Evolutionary conservation across 1,284 basidiomycete genomes (phyloP).

Genomic region (Hymenochaete sp.): DNA sequence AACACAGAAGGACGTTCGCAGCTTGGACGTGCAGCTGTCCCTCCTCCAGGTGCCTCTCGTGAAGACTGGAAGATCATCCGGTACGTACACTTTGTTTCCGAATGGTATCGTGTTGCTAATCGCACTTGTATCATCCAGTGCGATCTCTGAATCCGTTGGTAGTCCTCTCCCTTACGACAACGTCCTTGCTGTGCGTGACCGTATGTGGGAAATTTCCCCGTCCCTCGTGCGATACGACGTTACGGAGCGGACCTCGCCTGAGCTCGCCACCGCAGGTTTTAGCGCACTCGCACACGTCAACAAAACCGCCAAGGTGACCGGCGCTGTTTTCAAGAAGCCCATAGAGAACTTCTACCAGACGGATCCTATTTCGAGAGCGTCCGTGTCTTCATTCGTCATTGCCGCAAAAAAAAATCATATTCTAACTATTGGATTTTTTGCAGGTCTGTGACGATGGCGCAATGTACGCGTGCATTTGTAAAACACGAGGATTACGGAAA

Average conservation of each 20-base stretch:
- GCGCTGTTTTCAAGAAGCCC: conserved; percentile 66
- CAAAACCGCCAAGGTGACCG: conserved; percentile 48
- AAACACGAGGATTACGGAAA: conserved; percentile 49
- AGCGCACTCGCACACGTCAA: conserved; percentile 48
- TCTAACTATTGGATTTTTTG: conserved; percentile 10
- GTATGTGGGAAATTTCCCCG: conserved; percentile 97
- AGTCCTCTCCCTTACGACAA: conserved; percentile 86
- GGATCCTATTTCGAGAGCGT: conserved; percentile 81
- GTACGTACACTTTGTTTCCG: conserved; percentile 32
- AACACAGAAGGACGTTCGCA: conserved; percentile 97
- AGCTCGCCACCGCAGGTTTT: conserved; percentile 66
- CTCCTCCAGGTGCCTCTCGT: conserved; percentile 88
- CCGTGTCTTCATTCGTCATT: conserved; percentile 28
- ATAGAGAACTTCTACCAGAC: conserved; percentile 96
- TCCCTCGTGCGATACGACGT: conserved; percentile 83
- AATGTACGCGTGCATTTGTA: conserved; percentile 71
- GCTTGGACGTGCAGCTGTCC: conserved; percentile 85
- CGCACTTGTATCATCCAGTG: conserved; percentile 37
- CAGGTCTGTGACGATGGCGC: conserved; percentile 82
- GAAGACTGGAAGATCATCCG: conserved; percentile 99
- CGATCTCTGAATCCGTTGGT: conserved; percentile 85
- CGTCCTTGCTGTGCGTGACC: conserved; percentile 77
- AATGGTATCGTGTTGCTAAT: not conserved
- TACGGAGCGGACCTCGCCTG: conserved; percentile 70
- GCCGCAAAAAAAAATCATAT: conserved; percentile 11